A percentile compares a stretch with the other conserved stretches of the same genome.
Conservation (phyloP, 176 grass and related monocot genomes). For the Carex cristatella region DNA sequence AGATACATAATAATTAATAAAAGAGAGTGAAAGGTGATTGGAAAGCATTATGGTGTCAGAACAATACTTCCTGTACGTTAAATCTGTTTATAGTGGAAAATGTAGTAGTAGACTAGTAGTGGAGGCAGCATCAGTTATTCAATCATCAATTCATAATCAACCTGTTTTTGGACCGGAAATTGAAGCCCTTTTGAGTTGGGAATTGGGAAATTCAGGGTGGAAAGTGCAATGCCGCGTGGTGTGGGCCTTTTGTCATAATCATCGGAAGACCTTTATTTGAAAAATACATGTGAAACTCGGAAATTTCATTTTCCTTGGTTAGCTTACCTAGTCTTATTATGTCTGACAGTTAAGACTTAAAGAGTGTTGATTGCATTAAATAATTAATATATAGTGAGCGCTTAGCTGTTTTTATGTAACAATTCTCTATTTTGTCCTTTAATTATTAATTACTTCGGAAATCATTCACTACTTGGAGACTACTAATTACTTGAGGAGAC, state of each 20-base stretch:
- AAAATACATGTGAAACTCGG: conserved; percentile 11
- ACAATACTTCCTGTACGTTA: background rate
- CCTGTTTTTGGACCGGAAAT: background rate
- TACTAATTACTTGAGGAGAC: too few species aligned
- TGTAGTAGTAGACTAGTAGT: conserved; percentile 5
- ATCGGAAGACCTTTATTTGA: background rate
- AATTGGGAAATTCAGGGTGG: conserved; percentile 9
- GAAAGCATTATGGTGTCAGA: conserved; percentile 12
- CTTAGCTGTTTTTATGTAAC: too few species aligned
- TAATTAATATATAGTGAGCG: too few species aligned
- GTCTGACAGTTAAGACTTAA: too few species aligned
- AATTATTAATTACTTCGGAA: too few species aligned
- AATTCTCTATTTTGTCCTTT: too few species aligned
- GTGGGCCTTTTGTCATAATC: background rate
- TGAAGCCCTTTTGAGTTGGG: background rate
- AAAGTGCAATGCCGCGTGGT: background rate
- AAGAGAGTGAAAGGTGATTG: conserved; percentile 5
- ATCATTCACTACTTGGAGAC: too few species aligned
- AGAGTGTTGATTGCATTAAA: too few species aligned
- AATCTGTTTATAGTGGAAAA: conserved; percentile 13
- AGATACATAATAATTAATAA: background rate
- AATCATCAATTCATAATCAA: conserved; percentile 22
- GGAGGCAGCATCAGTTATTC: conserved; percentile 10
- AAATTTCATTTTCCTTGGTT: background rate
- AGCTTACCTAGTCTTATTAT: too few species aligned